phyloP scores from a whole-genome alignment of 2,329 filamentous ascomycete species.

The Incumbomyces lentus region DNA sequence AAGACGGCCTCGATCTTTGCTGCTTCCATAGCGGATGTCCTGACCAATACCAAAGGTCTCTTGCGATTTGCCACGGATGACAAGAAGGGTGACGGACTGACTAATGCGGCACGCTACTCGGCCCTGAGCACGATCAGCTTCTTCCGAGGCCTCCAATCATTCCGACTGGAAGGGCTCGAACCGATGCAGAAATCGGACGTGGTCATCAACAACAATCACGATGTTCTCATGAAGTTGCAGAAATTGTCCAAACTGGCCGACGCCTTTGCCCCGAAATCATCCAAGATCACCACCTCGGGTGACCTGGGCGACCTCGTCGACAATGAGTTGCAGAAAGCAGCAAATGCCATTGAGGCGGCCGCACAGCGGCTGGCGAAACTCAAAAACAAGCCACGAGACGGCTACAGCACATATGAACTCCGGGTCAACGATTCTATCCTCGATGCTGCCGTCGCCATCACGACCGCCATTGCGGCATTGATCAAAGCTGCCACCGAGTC shows the following conservation, averaged over 20 bases:
- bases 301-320: slow-evolving; percentile 92
- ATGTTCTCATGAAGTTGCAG: slow-evolving; percentile 89
- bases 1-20: slow-evolving; percentile 84
- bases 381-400: slow-evolving; percentile 91
- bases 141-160: slow-evolving; percentile 88
- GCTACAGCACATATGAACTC: slow-evolving; percentile 91
- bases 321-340: slow-evolving; percentile 80
- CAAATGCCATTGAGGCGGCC: slow-evolving; percentile 88
- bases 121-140: slow-evolving; percentile 84
- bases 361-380: slow-evolving; percentile 81
- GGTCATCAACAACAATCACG: slow-evolving; percentile 93
- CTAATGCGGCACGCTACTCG: slow-evolving; percentile 71
- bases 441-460: slow-evolving; percentile 84
- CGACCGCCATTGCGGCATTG: slow-evolving; percentile 81
- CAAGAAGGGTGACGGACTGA: slow-evolving; percentile 79
- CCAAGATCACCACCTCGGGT: slow-evolving; percentile 58
- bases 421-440: slow-evolving; percentile 93
- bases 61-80: slow-evolving; percentile 89
- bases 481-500: slow-evolving; percentile 91
- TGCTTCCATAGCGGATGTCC: slow-evolving; percentile 78
- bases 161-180: slow-evolving; percentile 83
- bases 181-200: slow-evolving; percentile 89
- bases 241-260: slow-evolving; percentile 89
- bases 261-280: slow-evolving; percentile 76
- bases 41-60: slow-evolving; percentile 93